Evolutionary conservation across 1,139 yeast genomes (phyloP).

Genomic region (Scheffersomyces segobiensis): DNA sequence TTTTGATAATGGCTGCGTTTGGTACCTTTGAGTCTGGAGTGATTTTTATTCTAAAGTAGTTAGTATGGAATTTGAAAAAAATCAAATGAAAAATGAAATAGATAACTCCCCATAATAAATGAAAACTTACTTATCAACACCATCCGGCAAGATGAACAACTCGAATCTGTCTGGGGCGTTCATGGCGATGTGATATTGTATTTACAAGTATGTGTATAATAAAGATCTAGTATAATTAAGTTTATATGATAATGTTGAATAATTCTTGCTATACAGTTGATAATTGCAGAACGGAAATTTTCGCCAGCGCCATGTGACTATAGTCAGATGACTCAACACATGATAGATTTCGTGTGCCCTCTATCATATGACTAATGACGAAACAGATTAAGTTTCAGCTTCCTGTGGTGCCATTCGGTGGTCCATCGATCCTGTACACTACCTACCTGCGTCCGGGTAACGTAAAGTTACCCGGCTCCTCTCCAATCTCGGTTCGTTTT

Average conservation of each 20-base stretch:
- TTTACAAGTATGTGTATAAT: background rate
- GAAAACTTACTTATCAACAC: conserved; percentile 71
- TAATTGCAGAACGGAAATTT: background rate
- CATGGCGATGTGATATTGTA: conserved; percentile 42
- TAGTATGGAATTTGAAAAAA: conserved; percentile 10
- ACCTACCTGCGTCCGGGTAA: background rate
- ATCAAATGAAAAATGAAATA: background rate
- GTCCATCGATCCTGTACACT: background rate
- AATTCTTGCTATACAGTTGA: background rate
- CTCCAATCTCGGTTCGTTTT: background rate
- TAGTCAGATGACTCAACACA: background rate
- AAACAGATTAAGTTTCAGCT: background rate
- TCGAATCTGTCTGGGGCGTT: conserved; percentile 99
- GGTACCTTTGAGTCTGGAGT: conserved; percentile 96
- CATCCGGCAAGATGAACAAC: conserved; percentile 94
- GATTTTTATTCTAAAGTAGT: conserved; percentile 58
- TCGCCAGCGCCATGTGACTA: background rate
- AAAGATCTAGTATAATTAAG: background rate
- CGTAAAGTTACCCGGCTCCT: background rate
- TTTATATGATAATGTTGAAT: background rate
- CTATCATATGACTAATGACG: background rate
- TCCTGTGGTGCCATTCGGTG: background rate
- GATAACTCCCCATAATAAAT: background rate
- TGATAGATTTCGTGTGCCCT: background rate
- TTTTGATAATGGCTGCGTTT: conserved; percentile 87